Percentiles rank a stretch among this genome's conserved stretches.
phyloP scores from a whole-genome alignment of 768 basidiomycete species.

The Cyathus striatus region DNA sequence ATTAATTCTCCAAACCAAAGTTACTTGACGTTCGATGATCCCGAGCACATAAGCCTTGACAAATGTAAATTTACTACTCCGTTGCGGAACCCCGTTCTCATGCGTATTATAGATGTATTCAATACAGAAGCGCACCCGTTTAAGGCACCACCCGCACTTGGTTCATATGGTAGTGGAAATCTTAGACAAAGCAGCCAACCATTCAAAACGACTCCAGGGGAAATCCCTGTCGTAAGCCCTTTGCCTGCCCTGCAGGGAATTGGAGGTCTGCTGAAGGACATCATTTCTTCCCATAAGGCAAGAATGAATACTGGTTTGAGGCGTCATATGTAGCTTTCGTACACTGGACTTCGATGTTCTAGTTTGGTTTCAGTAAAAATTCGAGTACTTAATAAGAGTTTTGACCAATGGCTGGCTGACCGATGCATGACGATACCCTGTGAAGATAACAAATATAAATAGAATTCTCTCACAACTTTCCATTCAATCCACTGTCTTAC shows the following conservation, averaged over 20 bases:
- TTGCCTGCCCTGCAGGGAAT: neutral
- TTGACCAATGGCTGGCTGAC: no score
- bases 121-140: constrained; percentile 74
- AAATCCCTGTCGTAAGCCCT: neutral
- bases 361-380: no score
- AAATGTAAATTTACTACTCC: constrained; percentile 33
- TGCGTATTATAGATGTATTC: constrained; percentile 41
- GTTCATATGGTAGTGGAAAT: constrained; percentile 21
- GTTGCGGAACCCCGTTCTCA: neutral
- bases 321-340: no score
- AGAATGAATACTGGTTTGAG: no score
- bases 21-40: constrained; percentile 73
- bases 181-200: neutral
- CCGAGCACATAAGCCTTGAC: constrained; percentile 57
- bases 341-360: no score
- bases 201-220: neutral
- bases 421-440: neutral
- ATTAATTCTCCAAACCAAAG: no score
- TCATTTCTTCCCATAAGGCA: no score
- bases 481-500: no score
- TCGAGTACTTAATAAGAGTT: no score
- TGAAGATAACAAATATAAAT: neutral
- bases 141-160: constrained; percentile 42
- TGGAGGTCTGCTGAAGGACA: neutral
- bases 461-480: neutral